Percentiles rank a stretch among this genome's conserved stretches.
Conservation (phyloP, 2,329 filamentous ascomycete genomes). For the Pyrenophora graminea region DNA sequence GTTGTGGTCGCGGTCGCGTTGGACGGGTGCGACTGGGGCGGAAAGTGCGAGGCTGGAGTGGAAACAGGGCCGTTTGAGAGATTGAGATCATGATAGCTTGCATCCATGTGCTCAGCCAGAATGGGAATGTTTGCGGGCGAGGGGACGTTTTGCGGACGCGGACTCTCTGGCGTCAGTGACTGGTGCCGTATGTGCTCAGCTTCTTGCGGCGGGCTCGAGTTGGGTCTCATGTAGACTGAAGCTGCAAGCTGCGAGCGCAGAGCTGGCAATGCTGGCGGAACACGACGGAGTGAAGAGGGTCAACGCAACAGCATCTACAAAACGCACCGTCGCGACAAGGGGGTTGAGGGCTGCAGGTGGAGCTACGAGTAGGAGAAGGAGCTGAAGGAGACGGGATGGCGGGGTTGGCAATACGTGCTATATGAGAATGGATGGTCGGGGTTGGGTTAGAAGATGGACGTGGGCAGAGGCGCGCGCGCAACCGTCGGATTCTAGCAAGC, state of each 20-base stretch:
- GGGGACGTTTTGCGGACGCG: constrained; percentile 69
- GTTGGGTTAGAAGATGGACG: neutral
- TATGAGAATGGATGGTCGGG: constrained; percentile 7
- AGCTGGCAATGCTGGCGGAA: constrained; percentile 17
- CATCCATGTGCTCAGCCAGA: constrained; percentile 72
- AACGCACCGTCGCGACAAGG: constrained; percentile 24
- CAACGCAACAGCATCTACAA: constrained; percentile 26
- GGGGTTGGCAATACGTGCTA: constrained; percentile 22
- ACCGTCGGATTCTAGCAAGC: neutral
- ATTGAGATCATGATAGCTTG: constrained; percentile 69
- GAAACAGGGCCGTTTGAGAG: constrained; percentile 53
- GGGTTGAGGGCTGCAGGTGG: constrained; percentile 8
- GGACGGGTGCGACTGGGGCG: constrained; percentile 39
- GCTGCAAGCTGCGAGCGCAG: constrained; percentile 18
- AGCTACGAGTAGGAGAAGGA: constrained; percentile 10
- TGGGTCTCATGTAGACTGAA: constrained; percentile 58
- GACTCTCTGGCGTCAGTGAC: constrained; percentile 70
- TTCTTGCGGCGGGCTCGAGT: constrained; percentile 59
- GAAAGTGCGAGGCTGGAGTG: constrained; percentile 39
- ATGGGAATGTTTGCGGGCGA: constrained; percentile 72
- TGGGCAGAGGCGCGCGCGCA: constrained; percentile 5
- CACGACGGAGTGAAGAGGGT: constrained; percentile 11
- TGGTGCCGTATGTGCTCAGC: constrained; percentile 65
- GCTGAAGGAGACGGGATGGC: constrained; percentile 19
- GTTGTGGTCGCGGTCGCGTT: constrained; percentile 26